Conservation (phyloP, 306 rosid species). For the Fragaria nilgerrensis region DNA sequence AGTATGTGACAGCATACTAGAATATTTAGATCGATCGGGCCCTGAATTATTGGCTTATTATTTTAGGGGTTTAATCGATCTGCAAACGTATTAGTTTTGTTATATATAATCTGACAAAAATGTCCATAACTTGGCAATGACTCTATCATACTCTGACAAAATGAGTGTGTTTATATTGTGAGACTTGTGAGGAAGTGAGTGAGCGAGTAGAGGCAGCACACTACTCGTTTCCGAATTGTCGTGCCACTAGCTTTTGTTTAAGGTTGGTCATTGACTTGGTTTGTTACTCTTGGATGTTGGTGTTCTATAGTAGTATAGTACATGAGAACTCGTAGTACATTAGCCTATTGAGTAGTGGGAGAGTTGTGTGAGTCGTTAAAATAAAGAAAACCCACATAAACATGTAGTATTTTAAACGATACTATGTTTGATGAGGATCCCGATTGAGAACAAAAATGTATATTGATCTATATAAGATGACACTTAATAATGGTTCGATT, state of each 20-base stretch:
- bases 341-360: neutral
- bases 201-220: neutral
- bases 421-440: neutral
- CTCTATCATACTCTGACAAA: constrained; percentile 2
- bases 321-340: neutral
- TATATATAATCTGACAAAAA: neutral
- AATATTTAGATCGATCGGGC: too few species aligned
- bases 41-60: constrained; percentile 1
- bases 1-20: neutral
- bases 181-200: neutral
- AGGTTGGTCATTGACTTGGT: neutral
- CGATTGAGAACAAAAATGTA: neutral
- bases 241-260: neutral
- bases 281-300: neutral
- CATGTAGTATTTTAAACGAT: neutral
- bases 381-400: neutral
- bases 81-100: neutral
- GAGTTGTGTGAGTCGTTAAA: neutral
- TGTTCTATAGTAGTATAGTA: neutral
- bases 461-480: neutral
- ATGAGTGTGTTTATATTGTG: neutral
- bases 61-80: neutral
- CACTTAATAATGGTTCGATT: neutral
- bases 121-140: constrained; percentile 1
- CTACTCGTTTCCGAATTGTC: neutral